Evolutionary conservation across 1,284 basidiomycete species (phyloP).

Genomic region (Xerocomus amazonicus): DNA sequence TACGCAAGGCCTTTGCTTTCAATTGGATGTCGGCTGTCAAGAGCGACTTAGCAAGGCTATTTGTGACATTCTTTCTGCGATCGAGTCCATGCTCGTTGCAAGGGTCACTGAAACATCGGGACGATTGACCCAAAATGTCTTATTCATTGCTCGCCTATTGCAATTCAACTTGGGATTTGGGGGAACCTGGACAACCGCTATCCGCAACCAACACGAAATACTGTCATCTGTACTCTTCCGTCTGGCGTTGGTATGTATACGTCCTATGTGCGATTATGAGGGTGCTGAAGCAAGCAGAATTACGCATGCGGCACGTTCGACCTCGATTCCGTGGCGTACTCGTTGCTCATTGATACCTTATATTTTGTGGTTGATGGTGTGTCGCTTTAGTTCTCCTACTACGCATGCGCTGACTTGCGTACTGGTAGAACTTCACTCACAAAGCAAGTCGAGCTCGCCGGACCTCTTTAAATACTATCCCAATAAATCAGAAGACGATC

Average conservation of each 20-base stretch:
- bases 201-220: conserved; percentile 44
- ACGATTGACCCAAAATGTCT: conserved; percentile 33
- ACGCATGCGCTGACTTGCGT: background rate
- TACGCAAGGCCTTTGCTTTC: conserved; percentile 40
- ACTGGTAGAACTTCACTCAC: conserved; percentile 55
- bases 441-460: conserved; percentile 43
- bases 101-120: conserved; percentile 10
- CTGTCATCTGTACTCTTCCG: conserved; percentile 49
- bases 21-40: conserved; percentile 51
- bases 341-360: conserved; percentile 68
- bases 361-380: conserved; percentile 71
- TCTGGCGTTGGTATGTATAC: conserved; percentile 52
- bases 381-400: conserved; percentile 11
- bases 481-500: conserved; percentile 42
- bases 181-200: conserved; percentile 51
- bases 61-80: conserved; percentile 40
- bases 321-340: conserved; percentile 55
- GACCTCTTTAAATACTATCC: conserved; percentile 69
- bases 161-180: conserved; percentile 72
- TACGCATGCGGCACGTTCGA: conserved; percentile 46
- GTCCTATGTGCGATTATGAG: background rate
- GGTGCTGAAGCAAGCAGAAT: conserved; percentile 35
- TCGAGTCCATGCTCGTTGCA: conserved; percentile 38
- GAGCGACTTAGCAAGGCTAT: conserved; percentile 52
- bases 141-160: conserved; percentile 59